These are phyloP conservation scores for Sarcomyxa edulis DNA, from an alignment of 768 basidiomycete species.

Conservation along the genomic window DNA sequence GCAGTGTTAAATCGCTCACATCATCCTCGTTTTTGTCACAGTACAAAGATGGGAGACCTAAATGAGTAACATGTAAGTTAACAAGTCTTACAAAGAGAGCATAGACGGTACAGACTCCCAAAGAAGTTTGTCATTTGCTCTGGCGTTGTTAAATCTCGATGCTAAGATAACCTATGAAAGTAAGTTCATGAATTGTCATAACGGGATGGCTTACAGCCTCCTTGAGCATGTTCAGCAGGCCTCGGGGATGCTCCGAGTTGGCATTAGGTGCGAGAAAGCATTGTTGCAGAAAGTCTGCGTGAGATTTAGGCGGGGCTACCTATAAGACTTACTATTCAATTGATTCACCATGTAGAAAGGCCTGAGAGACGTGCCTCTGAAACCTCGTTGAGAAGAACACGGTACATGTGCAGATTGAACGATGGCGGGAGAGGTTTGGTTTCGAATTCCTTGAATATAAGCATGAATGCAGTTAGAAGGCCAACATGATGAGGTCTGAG, in stretches of 20 bases:
- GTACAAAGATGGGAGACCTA: slow-evolving; percentile 56
- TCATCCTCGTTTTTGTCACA: slow-evolving; percentile 56
- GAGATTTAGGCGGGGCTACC: slow-evolving; percentile 62
- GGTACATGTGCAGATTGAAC: slow-evolving; percentile 60
- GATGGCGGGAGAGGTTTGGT: slow-evolving; percentile 46
- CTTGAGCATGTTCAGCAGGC: slow-evolving; percentile 41
- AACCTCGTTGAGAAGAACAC: slow-evolving; percentile 64
- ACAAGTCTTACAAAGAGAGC: background rate
- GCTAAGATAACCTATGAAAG: slow-evolving; percentile 23
- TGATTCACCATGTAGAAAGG: background rate
- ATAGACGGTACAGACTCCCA: slow-evolving; percentile 29
- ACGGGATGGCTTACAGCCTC: slow-evolving; percentile 24
- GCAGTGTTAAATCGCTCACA: slow-evolving; percentile 21
- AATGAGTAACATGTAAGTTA: slow-evolving; percentile 2
- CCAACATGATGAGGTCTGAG: slow-evolving; percentile 76
- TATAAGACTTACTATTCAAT: slow-evolving; percentile 20
- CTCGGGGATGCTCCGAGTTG: slow-evolving; percentile 33
- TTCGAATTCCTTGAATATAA: slow-evolving; percentile 57
- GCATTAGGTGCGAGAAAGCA: slow-evolving; percentile 40
- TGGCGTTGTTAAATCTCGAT: slow-evolving; percentile 41
- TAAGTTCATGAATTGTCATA: slow-evolving; percentile 4
- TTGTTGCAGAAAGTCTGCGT: slow-evolving; percentile 39
- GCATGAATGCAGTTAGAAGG: slow-evolving; percentile 56
- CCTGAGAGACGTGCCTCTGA: slow-evolving; percentile 48
- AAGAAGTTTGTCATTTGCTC: slow-evolving; percentile 67